These are phyloP conservation scores for Hygrophorus pudorinus DNA, from an alignment of 768 basidiomycete genomes.

Conservation along the genomic window DNA sequence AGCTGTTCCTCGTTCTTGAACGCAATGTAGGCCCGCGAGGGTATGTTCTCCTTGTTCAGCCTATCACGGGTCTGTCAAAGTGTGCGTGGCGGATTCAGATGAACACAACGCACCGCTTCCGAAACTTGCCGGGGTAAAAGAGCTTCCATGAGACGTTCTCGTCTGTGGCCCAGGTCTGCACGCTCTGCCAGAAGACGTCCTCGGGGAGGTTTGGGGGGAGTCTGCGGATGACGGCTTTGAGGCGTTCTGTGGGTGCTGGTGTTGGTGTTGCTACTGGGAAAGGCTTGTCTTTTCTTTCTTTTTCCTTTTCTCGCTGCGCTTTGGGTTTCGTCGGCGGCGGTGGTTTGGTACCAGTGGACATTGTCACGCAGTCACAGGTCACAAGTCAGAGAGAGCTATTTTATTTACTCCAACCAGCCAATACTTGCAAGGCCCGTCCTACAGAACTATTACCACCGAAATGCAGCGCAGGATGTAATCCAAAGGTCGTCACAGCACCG, in stretches of 20 bases:
- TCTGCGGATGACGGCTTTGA: constrained; percentile 83
- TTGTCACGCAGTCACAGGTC: constrained; percentile 16
- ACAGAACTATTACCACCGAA: no score
- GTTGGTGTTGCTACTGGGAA: constrained; percentile 21
- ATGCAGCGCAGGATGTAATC: no score
- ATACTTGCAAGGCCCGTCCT: no score
- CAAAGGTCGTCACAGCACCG: no score
- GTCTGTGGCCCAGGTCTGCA: constrained; percentile 72
- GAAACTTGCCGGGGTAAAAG: constrained; percentile 58
- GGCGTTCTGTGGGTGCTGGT: constrained; percentile 40
- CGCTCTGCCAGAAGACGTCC: constrained; percentile 89
- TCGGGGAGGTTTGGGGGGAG: constrained; percentile 91
- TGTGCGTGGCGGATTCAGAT: background rate
- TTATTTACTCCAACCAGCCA: no score
- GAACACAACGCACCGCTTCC: constrained; percentile 44
- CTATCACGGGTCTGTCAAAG: constrained; percentile 25
- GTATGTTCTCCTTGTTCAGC: constrained; percentile 72
- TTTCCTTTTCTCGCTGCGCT: constrained; percentile 16
- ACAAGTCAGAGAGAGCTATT: no score
- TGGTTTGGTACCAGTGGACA: constrained; percentile 15
- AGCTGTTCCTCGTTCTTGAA: constrained; percentile 73
- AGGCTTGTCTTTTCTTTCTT: constrained; percentile 25
- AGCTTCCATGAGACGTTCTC: constrained; percentile 60
- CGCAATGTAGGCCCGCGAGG: constrained; percentile 85
- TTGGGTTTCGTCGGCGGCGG: constrained; percentile 24